phyloP scores from a whole-genome alignment of 1,139 yeast genomes.

The Suhomyces wounanorum region DNA sequence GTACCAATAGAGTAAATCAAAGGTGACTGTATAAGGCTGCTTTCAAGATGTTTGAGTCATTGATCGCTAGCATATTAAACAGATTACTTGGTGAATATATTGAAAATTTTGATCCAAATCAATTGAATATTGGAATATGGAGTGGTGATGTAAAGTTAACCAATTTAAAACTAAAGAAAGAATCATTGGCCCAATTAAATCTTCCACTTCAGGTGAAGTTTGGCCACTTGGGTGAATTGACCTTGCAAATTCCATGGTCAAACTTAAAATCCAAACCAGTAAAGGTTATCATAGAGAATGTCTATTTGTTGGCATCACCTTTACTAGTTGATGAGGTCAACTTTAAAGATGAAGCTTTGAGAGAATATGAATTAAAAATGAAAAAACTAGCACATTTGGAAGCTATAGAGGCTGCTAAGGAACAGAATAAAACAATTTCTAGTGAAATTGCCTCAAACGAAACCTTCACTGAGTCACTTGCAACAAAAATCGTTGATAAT shows the following conservation, averaged over 20 bases:
- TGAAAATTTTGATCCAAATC: conserved; percentile 93
- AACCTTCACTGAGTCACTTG: conserved; percentile 81
- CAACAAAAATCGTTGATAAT: conserved; percentile 90
- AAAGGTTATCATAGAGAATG: conserved; percentile 84
- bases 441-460: conserved; percentile 59
- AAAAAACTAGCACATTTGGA: conserved; percentile 73
- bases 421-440: conserved; percentile 40
- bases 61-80: conserved; percentile 57
- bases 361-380: conserved; percentile 67
- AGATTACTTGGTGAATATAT: conserved; percentile 70
- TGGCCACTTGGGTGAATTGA: conserved; percentile 88
- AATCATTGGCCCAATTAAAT: conserved; percentile 81
- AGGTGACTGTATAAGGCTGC: not conserved
- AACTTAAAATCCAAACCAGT: conserved; percentile 92
- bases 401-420: conserved; percentile 48
- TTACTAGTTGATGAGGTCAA: conserved; percentile 54
- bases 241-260: conserved; percentile 96
- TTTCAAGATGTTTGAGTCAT: conserved; percentile 53
- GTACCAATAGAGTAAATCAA: not conserved
- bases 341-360: conserved; percentile 62
- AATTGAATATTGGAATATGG: conserved; percentile 95
- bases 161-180: conserved; percentile 74
- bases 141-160: conserved; percentile 91
- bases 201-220: conserved; percentile 87
- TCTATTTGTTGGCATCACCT: conserved; percentile 80